Evolutionary conservation across 257 asterid species (phyloP).

Genomic region (Solanum habrochaites): DNA sequence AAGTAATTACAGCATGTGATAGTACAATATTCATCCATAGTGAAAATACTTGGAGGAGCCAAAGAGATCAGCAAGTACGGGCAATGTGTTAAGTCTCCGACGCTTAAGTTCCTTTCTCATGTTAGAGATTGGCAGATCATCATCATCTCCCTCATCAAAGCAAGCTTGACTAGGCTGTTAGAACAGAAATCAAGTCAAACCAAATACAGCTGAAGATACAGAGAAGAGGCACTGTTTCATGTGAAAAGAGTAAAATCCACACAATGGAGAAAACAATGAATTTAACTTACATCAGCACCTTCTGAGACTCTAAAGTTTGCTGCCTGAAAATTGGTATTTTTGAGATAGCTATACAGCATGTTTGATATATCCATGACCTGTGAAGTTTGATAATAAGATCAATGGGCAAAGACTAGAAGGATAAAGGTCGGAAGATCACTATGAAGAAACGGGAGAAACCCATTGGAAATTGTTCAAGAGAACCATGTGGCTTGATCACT

Average conservation of each 20-base stretch:
- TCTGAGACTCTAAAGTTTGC: constrained; percentile 19
- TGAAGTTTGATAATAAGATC: not conserved
- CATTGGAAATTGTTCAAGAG: not conserved
- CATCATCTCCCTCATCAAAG: constrained; percentile 19
- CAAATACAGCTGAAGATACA: not conserved
- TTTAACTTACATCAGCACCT: constrained; percentile 36
- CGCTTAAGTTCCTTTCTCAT: constrained; percentile 18
- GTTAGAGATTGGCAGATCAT: constrained; percentile 12
- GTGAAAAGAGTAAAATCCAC: not conserved
- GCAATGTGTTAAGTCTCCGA: constrained; percentile 23
- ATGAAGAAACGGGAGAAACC: not conserved
- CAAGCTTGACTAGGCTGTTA: constrained; percentile 24
- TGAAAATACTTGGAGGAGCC: not conserved
- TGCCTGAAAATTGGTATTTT: constrained; percentile 37
- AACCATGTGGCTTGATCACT: not conserved
- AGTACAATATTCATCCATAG: not conserved
- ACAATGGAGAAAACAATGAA: not conserved
- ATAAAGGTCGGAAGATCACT: not conserved
- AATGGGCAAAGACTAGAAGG: not conserved
- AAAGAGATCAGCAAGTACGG: constrained; percentile 27
- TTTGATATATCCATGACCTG: constrained; percentile 73
- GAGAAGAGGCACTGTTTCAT: not conserved
- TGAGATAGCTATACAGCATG: constrained; percentile 35
- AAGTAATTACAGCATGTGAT: not conserved
- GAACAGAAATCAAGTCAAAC: not conserved